Evolutionary conservation across 202 grass and related monocot genomes (phyloP).

Genomic region (Tripidium arundinaceum): DNA sequence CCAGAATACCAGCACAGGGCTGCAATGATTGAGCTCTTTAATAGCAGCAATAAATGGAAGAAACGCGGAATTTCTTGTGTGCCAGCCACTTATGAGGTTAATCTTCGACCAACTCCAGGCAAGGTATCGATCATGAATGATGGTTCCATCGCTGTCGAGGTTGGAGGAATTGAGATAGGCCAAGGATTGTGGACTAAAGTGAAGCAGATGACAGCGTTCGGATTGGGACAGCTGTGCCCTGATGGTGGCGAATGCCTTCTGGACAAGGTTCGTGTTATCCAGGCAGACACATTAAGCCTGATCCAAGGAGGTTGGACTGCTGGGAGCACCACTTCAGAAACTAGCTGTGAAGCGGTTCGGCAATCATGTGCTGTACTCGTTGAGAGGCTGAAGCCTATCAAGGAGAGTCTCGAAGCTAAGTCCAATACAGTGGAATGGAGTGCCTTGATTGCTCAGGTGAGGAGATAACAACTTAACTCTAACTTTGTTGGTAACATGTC

Average conservation of each 20-base stretch:
- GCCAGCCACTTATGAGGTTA: slow-evolving; percentile 54
- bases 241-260: slow-evolving; percentile 44
- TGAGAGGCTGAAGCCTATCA: slow-evolving; percentile 64
- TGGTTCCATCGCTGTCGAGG: slow-evolving; percentile 77
- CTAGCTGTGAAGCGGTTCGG: slow-evolving; percentile 62
- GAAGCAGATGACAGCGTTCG: slow-evolving; percentile 73
- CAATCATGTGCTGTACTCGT: slow-evolving; percentile 51
- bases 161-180: slow-evolving; percentile 78
- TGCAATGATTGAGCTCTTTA: slow-evolving; percentile 41
- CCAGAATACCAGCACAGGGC: slow-evolving; percentile 43
- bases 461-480: not conserved
- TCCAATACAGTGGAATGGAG: slow-evolving; percentile 44
- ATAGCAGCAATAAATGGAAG: slow-evolving; percentile 59
- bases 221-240: slow-evolving; percentile 48
- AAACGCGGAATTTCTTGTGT: slow-evolving; percentile 89
- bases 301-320: slow-evolving; percentile 65
- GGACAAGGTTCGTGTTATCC: slow-evolving; percentile 67
- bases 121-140: slow-evolving; percentile 83
- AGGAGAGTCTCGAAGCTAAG: slow-evolving; percentile 53
- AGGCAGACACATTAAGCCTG: slow-evolving; percentile 69
- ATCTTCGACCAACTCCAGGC: slow-evolving; percentile 33
- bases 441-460: slow-evolving; percentile 62
- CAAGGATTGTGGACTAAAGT: slow-evolving; percentile 92
- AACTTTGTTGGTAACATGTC: not conserved
- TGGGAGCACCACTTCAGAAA: slow-evolving; percentile 84